Evolutionary conservation across 2,329 filamentous ascomycete species (phyloP), one percentile per base, ranked within the genome.

Genomic region (Cordyceps pruinosa): DNA sequence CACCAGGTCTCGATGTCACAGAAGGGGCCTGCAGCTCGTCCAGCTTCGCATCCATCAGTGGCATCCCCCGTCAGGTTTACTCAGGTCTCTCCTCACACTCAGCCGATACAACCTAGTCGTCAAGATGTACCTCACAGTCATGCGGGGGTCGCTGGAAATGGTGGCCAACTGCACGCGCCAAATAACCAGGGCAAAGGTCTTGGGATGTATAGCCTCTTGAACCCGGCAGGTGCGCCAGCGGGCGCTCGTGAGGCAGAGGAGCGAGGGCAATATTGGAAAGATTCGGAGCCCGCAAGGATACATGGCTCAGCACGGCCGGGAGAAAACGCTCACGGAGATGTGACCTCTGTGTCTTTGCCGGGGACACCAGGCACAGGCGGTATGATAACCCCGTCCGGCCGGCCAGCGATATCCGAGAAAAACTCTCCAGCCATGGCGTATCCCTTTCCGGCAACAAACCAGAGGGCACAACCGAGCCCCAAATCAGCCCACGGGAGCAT

Each of bases 1-100:
- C 80, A 81, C 73, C 77, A 77, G 78, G 74, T 74, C 75, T 79
- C 81, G 75, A 86, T 86, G 83, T 84, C 82, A 75, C 80, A 83
- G 76, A 79, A 77, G 75, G 78, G 76, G 66, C 71, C 77, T 77
- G 75, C 74, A 72, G 74, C 79, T 79, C 76, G 73, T 70, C 76
- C 80, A 76, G 72, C 75, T 69, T 79, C 80, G 72, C 78, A 74
- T 68, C 75, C 71, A 64, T 70, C 73, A 62, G 74, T 76, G 62
- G 73, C 70, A 65, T 77, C 76, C 56, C 73, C 77, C 60, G 64
- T 71, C 60, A 67, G 68, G 67, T 69, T 70, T 62, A 64, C 67
- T 48, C 65, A 65, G 53, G 49, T 50, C 55, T 65, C 67, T 50
- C 45, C 42, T 28, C 55, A 23, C 30, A 55, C 32, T 35, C 54